Base-by-base conservation (phyloP, 495 filamentous ascomycete genomes). In the Penicillium angulare region DNA sequence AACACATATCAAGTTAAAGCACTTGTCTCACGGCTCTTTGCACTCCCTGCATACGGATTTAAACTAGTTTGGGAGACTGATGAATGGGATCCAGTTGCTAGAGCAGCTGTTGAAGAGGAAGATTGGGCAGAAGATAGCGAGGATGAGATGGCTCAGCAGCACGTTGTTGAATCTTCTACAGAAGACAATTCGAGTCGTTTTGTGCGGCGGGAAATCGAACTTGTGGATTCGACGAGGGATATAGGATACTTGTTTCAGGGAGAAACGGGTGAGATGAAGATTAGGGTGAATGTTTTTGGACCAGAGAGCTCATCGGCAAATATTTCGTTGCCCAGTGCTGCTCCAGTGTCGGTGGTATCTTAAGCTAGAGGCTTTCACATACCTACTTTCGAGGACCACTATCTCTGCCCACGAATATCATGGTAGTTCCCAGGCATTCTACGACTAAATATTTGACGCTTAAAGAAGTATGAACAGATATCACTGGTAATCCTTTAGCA, bases 191-290 rank as follows among this genome's bases (percentile, higher is more conserved):
- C 47, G 16, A 63, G 57, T 13, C 59, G 79, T 56, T 89, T 84
- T 76, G 77, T 87, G 31, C 80, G 81, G 59, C 71, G 90, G 55
- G 89, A 95, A 64, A 81, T 88, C 34, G 89, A 92, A 67, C 69
- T 97, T 47, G 82, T 84, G 54, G 87, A 93, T 60, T 86, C 88
- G 34, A 90, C 88, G 9, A 79, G 87, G 57, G 81, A 86, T 66
- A 77, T 96, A 60, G 90, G 89, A 9, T 92, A 87, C 59, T 88
- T 84, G 73, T 80, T 96, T 47, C 89, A 95, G 53, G 82, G 84
- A 18, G 70, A 68, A 49, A 43, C 62, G 13, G 62, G 65, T 43
- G 82, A 86, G 56, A 88, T 80, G 2, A 83, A 57, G 51, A 74
- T 97, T 38, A 70, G 90, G 47, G 81, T 95, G 15, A 87, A 90